Evolutionary conservation across 306 rosid genomes (phyloP), one percentile per base, ranked within the genome.

Genomic region (Gastrolobium bilobum): DNA sequence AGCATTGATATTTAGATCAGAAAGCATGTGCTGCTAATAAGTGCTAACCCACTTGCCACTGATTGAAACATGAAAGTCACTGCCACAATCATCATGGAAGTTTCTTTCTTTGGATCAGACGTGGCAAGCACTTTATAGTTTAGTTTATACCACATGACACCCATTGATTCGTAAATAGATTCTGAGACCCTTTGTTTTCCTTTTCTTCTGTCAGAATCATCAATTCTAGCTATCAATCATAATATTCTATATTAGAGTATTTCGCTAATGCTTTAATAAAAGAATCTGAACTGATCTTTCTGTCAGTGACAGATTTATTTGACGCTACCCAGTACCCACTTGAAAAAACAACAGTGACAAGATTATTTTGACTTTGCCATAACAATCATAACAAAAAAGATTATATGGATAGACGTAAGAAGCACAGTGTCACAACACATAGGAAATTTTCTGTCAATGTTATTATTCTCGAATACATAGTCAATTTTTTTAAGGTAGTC

Each of bases 261-360:
- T 43, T 30, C 10, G 13, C 11, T 38, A 67, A 44, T 35, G 40
- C 40, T 44, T 70, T 70, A 10, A 66, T n/a, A 29, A 44, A 7
- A 9, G 20, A 70, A 35, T 35, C 62, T 50, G 33, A 48, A 6
- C 8, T 51, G 75, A 70, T 50, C 4, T 37, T 70, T 50, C 33
- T 35, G 44, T 53, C 7, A 10, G n/a, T 8, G 53, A 39, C n/a
- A 39, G 52, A 54, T 71, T 53, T 71, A 26, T 54, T 38, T 71
- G 62, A 38, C 35, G 26, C 26, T 20, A 20, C 26, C 26, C 26
- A 52, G 26, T 52, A 71, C 53, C 64, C 61, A 51, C 7, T 38
- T 4, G 8, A 37, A 50, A 51, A 70, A 35, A 68, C 8, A 47
- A 20, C 3, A 3, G 4, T 33, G 7, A 6, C 11, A 15, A 15